Base-by-base conservation (phyloP, 345 rosid species). In the Dovyalis caffra region DNA sequence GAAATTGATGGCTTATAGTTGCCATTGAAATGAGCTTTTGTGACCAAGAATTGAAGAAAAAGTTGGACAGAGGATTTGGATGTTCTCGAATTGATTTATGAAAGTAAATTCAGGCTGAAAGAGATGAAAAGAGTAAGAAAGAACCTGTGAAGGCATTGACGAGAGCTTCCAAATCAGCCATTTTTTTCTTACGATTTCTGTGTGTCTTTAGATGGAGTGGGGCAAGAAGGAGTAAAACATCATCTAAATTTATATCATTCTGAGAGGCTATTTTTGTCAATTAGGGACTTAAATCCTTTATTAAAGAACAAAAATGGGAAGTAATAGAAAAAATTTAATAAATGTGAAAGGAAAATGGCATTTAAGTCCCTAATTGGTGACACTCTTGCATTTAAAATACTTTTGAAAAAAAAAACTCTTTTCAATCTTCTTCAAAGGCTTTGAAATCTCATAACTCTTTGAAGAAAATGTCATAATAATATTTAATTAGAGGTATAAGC, bases 81-180 rank as follows among this genome's bases (percentile, higher is more conserved):
- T 12, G 16, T 12, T 35, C 38, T 35, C 38, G 8, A 5, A 7
- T 7, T 43, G 47, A 4, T 43, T 43, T 70, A 21, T 69, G 23
- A 29, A 3, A 3, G 11, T 47, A n/a, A 49, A 66, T 10, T 47
- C 4, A 23, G 38, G 33, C 1, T 16, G 28, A 18, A 25, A 35
- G 16, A 29, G 47, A 43, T 43, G 47, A 25, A 23, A 1, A 10
- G 12, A 6, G 12, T 1, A 20, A 71, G 1, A 21, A 25, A 34
- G 47, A 76, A 95, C 99, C 98, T 85, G 97, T 83, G 83, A 93
- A 85, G 23, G 96, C 95, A 60, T 77, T 82, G 72, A 73, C 31
- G 74, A 95, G 86, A 76, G 87, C 79, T 78, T 88, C 86, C 66
- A 86, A 5, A n/a, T 74, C 81, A 74, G 89, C 90, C 98, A 91